Evolutionary conservation across 257 asterid genomes (phyloP), one percentile per base, ranked within the genome.

Genomic region (Perilla frutescens): DNA sequence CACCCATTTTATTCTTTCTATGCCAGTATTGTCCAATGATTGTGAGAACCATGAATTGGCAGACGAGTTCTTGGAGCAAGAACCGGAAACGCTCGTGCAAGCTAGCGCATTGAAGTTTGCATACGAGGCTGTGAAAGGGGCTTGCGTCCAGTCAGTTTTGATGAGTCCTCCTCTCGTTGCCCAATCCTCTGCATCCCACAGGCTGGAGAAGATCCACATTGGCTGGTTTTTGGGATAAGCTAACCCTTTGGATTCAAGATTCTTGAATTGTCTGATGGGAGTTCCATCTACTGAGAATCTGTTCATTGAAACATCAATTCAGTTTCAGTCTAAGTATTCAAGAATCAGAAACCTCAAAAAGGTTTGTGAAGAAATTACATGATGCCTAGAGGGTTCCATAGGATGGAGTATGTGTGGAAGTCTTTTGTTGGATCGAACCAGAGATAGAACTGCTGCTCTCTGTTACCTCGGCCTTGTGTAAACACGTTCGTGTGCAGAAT

Each of bases 161-260:
- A 87, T 85, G 2, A 83, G 90, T 4, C 93, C 93, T 2, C 93
- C 93, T 76, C 93, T 79, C 39, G 91, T 88, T 3, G 93, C 93
- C 93, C 93, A 87, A 4, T 85, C 88, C 2, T 87, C 89, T 32
- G 87, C 93, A 39, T 77, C 59, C 93, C 93, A 88, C 36, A 88
- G 68, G 76, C 93, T 88, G 37, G 87, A 77, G 66, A 66, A 88
- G 8, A 88, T 77, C 91, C 90, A 80, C 93, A 88, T 88, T 8
- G 89, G 79, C 78, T 88, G 93, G 77, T 59, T 76, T 41, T 77
- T 85, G 6, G 93, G 93, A 50, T 67, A 88, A 8, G 85, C 54
- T 67, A 82, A 44, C 43, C 91, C 89, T 59, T 50, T 82, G 20
- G 89, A 80, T 70, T 84, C 89, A 11, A 82, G 71, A 49, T 88